Base-by-base conservation (phyloP, 345 rosid genomes). In the Eucalyptus regnans region DNA sequence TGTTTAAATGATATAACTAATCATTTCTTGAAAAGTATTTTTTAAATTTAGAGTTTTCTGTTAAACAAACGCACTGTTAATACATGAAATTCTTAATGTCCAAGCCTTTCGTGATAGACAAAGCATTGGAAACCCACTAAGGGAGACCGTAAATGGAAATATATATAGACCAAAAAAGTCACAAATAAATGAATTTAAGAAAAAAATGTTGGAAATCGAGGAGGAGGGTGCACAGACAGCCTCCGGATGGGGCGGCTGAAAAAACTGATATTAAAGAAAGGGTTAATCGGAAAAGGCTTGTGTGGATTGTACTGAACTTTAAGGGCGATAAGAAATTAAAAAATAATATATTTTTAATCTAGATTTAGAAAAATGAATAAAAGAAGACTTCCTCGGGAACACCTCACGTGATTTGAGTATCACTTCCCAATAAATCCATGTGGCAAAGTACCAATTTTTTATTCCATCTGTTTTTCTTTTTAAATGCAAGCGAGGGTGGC, bases 291-390 rank as follows among this genome's bases (percentile, higher is more conserved):
- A 85, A 48, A 18, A 20, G 27, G 84, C 48, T 76, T 76, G 84
- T 29, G 58, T 85, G 43, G 58, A 85, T 85, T 85, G 41, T 85
- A 85, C 58, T 48, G n/a, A 85, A 48, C 87, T 85, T 85, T 14
- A 85, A 85, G 58, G 37, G 8, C 60, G 6, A 52, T 7, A 8
- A 52, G 58, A 52, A 52, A 52, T 52, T 52, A 58, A 58, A 58
- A 29, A 62, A 12, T 52, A 18, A 12, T 62, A 66, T 31, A 68
- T 71, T 76, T 2, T 41, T 10, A 41, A 76, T 20, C 84, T 3
- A 29, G 23, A 41, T 20, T 37, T 29, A 7, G 23, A 37, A 22
- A 11, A 41, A 18, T 41, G 29, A 20, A 22, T 41, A 41, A 11
- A 22, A 3, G 48, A 76, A 64, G 83, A 76, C 83, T 76, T 41